These are phyloP conservation scores for Rhynchosporium graminicola DNA, from an alignment of 2,329 filamentous ascomycete species.

Conservation along the genomic window DNA sequence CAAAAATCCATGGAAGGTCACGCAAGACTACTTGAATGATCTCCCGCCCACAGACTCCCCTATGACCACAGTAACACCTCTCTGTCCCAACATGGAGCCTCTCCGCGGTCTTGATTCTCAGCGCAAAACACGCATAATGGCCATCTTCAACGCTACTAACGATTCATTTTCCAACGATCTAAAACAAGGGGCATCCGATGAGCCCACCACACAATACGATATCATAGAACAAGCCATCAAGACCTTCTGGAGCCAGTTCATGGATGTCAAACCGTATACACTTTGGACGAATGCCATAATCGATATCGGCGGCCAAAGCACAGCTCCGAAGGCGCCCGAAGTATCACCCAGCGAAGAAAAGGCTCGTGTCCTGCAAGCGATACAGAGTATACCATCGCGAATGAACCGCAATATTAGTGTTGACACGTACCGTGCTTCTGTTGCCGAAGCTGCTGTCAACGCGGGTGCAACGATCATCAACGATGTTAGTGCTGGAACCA, in stretches of 20 bases:
- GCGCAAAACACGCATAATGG: slow-evolving; percentile 77
- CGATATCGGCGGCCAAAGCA: slow-evolving; percentile 92
- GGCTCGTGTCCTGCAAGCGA: slow-evolving; percentile 74
- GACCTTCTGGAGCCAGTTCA: not conserved
- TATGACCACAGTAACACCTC: slow-evolving; percentile 60
- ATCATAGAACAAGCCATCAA: not conserved
- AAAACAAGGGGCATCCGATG: no score
- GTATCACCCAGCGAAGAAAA: slow-evolving; percentile 74
- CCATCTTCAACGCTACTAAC: slow-evolving; percentile 90
- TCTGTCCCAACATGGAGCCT: slow-evolving; percentile 51
- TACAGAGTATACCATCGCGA: slow-evolving; percentile 46
- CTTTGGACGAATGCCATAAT: slow-evolving; percentile 55
- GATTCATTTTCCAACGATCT: slow-evolving; percentile 85
- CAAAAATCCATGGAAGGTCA: slow-evolving; percentile 59
- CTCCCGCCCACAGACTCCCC: slow-evolving; percentile 52
- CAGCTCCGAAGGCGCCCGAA: slow-evolving; percentile 72
- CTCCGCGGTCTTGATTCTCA: slow-evolving; percentile 60
- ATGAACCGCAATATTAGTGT: slow-evolving; percentile 59
- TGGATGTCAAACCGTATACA: not conserved
- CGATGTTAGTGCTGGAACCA: slow-evolving; percentile 80
- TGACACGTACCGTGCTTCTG: slow-evolving; percentile 86
- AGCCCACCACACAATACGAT: no score
- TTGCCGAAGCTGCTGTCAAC: slow-evolving; percentile 73
- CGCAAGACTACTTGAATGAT: slow-evolving; percentile 61
- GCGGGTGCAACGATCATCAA: slow-evolving; percentile 93